Base-by-base conservation (phyloP, 176 grass and related monocot species). In the Pontederia paniculata region DNA sequence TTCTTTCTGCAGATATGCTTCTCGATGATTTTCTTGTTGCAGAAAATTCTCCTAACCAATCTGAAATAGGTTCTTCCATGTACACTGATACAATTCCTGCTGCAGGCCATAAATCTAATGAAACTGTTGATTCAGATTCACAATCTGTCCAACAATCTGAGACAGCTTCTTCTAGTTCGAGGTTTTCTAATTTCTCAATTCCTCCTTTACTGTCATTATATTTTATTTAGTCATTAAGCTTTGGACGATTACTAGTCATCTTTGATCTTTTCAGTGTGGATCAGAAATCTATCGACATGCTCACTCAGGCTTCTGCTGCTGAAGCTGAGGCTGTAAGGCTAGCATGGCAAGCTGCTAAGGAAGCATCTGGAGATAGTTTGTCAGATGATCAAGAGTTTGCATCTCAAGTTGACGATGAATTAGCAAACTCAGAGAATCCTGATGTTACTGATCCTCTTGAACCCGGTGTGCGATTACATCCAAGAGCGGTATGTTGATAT, bases 311-410 rank as follows among this genome's bases (percentile, higher is more conserved):
- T 60, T 98, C 93, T 67, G 70, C 83, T 77, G 93, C 83, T 12
- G 93, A 98, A 74, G 93, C 93, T 69, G 93, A 98, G 83, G 93
- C 86, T 61, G 86, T 88, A 68, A 98, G 93, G 64, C 86, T 86
- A 68, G 93, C 69, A 42, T 98, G 93, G 93, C 73, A 77, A 82
- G 86, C 86, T 71, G 93, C 86, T 57, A 90, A 74, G 64, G 86
- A 98, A 76, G 83, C 93, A 61, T 98, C 86, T 58, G 55, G 49
- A 21, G 86, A 89, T 58, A 88, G 83, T 42, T 74, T 88, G 52
- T 91, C 93, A 65, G 93, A 91, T 69, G 83, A 84, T 78, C 81
- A 87, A 50, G 91, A 85, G 56, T 83, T 75, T 6, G 83, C 84
- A 23, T 88, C 83, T 66, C 79, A 78, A 54, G 56, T 80, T 13